Percentiles rank a stretch among this genome's conserved stretches.
phyloP scores from a whole-genome alignment of 371 early-diverging fungal species.

The Zopfochytrium polystomum region DNA sequence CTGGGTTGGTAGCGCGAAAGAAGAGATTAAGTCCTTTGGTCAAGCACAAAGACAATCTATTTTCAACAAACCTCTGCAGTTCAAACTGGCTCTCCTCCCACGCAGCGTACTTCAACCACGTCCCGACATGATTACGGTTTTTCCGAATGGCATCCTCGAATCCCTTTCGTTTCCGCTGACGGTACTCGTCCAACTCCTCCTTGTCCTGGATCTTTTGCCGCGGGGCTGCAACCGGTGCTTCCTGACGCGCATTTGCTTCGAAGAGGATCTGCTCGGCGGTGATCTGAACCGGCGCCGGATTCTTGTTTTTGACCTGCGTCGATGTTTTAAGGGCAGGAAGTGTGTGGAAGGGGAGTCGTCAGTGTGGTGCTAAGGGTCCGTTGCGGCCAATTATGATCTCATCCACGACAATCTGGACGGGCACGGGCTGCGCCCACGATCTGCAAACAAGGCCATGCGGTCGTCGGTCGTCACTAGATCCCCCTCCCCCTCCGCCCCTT shows the following conservation, averaged over 20 bases:
- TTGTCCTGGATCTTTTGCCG: constrained; percentile 88
- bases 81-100: constrained; percentile 94
- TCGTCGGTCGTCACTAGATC: too few species aligned
- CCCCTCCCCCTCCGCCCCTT: too few species aligned
- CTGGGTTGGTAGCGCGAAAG: constrained; percentile 33
- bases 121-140: constrained; percentile 78
- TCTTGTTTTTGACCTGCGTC: constrained; percentile 98
- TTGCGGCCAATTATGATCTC: too few species aligned
- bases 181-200: constrained; percentile 89
- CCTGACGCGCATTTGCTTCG: constrained; percentile 89
- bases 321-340: too few species aligned
- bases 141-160: constrained; percentile 90
- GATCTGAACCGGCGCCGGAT: constrained; percentile 95
- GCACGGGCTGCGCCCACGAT: too few species aligned
- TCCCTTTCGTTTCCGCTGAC: constrained; percentile 83
- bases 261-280: constrained; percentile 97
- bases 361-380: too few species aligned
- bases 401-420: too few species aligned
- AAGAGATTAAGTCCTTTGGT: too few species aligned
- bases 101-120: constrained; percentile 91
- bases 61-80: constrained; percentile 62
- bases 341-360: too few species aligned
- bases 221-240: constrained; percentile 69
- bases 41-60: too few species aligned
- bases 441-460: too few species aligned